These are phyloP conservation scores for Rhodomyrtus tomentosa DNA, from an alignment of 345 rosid species.

Conservation along the genomic window DNA sequence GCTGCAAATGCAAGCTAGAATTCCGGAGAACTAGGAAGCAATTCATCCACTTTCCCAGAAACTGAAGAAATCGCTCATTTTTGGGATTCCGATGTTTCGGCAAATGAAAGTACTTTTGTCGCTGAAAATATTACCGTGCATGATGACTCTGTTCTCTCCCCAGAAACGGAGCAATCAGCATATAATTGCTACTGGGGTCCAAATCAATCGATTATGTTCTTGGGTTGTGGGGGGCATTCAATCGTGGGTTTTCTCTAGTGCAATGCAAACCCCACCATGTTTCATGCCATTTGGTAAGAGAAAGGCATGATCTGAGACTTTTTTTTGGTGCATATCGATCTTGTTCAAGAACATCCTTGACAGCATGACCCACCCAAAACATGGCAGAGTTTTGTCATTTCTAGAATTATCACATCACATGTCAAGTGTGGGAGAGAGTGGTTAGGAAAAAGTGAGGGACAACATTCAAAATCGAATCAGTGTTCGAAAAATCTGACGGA, in stretches of 20 bases:
- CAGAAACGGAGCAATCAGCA: background rate
- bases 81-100: background rate
- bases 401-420: background rate
- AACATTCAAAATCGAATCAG: background rate
- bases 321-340: background rate
- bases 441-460: background rate
- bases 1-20: background rate
- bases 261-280: background rate
- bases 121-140: background rate
- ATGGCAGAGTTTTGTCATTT: background rate
- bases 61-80: background rate
- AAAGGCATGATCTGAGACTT: slow-evolving; percentile 4
- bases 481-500: background rate
- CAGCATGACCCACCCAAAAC: slow-evolving; percentile 1
- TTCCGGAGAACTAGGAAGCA: background rate
- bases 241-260: background rate
- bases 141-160: background rate
- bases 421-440: background rate
- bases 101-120: background rate
- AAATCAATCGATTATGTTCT: background rate
- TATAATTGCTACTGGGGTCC: background rate
- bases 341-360: background rate
- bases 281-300: background rate
- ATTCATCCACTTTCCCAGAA: background rate
- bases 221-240: background rate